Evolutionary conservation across 805 yeast genomes (phyloP).

Genomic region (Spathaspora hagerdaliae): DNA sequence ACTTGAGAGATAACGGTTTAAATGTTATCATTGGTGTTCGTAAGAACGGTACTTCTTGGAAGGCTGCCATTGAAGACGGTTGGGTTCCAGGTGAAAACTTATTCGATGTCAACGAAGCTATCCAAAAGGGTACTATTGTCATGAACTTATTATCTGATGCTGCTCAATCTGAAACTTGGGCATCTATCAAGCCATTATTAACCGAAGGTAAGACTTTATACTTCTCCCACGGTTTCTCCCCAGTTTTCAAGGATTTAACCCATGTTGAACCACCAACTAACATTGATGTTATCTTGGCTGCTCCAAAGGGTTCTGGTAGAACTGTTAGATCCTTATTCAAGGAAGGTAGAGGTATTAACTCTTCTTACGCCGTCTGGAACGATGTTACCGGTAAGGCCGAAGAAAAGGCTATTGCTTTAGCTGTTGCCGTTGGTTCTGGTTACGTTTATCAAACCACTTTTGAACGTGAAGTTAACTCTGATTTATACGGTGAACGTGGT

Average conservation of each 20-base stretch:
- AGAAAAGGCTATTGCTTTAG: conserved; percentile 97
- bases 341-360: conserved; percentile 99
- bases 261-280: conserved; percentile 92
- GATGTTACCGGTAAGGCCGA: conserved; percentile 98
- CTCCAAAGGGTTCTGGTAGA: conserved; percentile 99
- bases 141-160: conserved; percentile 99
- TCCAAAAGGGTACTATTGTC: conserved; percentile 84
- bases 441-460: conserved; percentile 99
- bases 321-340: conserved; percentile 98
- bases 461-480: conserved; percentile 98
- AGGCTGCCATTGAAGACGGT: conserved; percentile 98
- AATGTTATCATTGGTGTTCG: conserved; percentile 98
- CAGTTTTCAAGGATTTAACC: conserved; percentile 97
- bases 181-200: conserved; percentile 77
- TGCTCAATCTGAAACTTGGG: conserved; percentile 99
- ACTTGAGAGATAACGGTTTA: conserved; percentile 98
- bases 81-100: conserved; percentile 99
- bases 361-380: conserved; percentile 99
- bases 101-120: conserved; percentile 93
- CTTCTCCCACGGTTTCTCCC: conserved; percentile 99
- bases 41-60: conserved; percentile 99
- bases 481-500: conserved; percentile 99
- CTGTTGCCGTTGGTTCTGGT: conserved; percentile 99
- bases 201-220: conserved; percentile 97
- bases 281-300: conserved; percentile 96